phyloP scores from a whole-genome alignment of 2,329 filamentous ascomycete genomes.

The Hymenoscyphus fraxineus region DNA sequence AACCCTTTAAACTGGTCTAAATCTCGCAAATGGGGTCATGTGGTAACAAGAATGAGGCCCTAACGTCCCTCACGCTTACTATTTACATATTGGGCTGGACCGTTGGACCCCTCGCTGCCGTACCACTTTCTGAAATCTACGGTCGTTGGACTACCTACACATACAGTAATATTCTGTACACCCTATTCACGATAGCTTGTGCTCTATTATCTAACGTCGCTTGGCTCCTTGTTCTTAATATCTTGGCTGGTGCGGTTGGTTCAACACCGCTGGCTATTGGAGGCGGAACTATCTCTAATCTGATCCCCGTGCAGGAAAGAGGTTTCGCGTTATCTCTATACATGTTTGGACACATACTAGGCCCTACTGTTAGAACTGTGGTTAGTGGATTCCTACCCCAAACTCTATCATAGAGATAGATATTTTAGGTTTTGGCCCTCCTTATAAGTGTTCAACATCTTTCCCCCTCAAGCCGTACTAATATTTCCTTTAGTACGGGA shows the following conservation, averaged over 20 bases:
- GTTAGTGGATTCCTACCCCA: conserved; percentile 42
- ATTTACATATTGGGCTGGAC: conserved; percentile 44
- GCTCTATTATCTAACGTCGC: conserved; percentile 45
- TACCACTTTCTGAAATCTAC: conserved; percentile 50
- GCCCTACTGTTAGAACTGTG: conserved; percentile 27
- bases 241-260: conserved; percentile 60
- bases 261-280: conserved; percentile 47
- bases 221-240: conserved; percentile 53
- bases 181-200: conserved; percentile 31
- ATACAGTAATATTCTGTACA: neutral
- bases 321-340: conserved; percentile 53
- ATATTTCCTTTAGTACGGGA: too few species aligned
- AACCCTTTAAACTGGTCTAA: conserved; percentile 19
- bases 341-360: conserved; percentile 39
- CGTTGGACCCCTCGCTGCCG: conserved; percentile 52
- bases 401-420: conserved; percentile 26
- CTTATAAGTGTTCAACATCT: neutral
- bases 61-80: conserved; percentile 31
- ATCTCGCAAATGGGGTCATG: conserved; percentile 40
- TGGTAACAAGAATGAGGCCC: too few species aligned
- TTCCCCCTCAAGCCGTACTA: too few species aligned
- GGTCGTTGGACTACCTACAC: conserved; percentile 34
- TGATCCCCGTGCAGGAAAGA: conserved; percentile 54
- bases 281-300: conserved; percentile 62
- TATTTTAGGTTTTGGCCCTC: conserved; percentile 40